A percentile compares a stretch with the other conserved stretches of the same genome.
These are phyloP conservation scores for Begonia loranthoides DNA, from an alignment of 306 rosid genomes.

Conservation along the genomic window DNA sequence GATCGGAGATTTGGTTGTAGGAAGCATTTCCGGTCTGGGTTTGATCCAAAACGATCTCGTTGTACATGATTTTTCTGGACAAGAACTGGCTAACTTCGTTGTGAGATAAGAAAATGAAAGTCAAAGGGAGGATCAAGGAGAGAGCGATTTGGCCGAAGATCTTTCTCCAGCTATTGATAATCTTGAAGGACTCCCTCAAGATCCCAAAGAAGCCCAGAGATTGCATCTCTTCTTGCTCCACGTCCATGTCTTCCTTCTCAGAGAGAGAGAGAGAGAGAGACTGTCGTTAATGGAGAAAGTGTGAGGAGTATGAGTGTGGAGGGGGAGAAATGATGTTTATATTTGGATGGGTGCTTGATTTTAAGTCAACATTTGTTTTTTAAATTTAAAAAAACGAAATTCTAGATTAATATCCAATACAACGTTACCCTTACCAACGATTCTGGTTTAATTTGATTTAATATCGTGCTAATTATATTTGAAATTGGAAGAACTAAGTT, in stretches of 20 bases:
- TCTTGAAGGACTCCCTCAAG: slow-evolving; percentile 44
- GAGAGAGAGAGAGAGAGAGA: neutral
- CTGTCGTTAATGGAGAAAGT: no score
- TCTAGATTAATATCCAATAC: no score
- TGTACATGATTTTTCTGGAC: slow-evolving; percentile 11
- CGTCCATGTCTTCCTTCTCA: slow-evolving; percentile 28
- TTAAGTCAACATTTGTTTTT: no score
- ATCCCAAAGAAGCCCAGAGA: slow-evolving; percentile 36
- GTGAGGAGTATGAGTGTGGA: no score
- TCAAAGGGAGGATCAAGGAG: slow-evolving; percentile 46
- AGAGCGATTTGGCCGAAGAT: slow-evolving; percentile 50
- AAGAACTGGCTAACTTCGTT: neutral
- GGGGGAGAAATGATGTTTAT: no score
- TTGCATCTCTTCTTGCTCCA: slow-evolving; percentile 62
- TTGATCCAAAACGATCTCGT: slow-evolving; percentile 3
- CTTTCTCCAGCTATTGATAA: slow-evolving; percentile 29
- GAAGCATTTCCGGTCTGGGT: slow-evolving; percentile 10
- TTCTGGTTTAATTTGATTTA: no score
- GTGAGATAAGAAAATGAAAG: slow-evolving; percentile 45
- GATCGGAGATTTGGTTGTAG: slow-evolving; percentile 14
- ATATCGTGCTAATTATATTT: no score
- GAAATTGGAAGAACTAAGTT: no score
- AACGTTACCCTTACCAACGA: no score
- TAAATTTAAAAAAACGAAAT: no score
- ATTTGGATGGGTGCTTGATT: no score